Percentiles rank a stretch among this genome's conserved stretches.
Evolutionary conservation across 2,329 filamentous ascomycete species (phyloP).

Genomic region (Tricladium varicosporioides): DNA sequence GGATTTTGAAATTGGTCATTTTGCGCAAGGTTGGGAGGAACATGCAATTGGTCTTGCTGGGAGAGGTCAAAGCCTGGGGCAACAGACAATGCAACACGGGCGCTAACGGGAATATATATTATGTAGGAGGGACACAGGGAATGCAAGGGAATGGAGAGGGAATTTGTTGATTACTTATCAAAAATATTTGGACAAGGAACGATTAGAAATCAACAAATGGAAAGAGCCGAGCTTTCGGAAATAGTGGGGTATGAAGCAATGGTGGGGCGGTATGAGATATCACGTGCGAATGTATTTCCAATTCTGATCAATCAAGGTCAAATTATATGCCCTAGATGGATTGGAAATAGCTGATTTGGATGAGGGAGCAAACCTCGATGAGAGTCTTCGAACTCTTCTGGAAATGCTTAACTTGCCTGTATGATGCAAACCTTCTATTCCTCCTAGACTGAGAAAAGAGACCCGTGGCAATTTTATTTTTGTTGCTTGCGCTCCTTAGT

Average conservation of each 20-base stretch:
- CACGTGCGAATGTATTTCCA: background rate
- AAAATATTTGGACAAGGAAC: slow-evolving; percentile 1
- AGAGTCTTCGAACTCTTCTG: no score
- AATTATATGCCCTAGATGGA: no score
- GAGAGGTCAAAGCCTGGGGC: no score
- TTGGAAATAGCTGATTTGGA: no score
- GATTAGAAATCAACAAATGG: slow-evolving; percentile 23
- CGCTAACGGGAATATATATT: no score
- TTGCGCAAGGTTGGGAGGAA: slow-evolving; percentile 28
- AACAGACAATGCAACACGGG: no score
- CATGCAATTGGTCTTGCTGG: no score
- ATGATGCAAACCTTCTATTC: background rate
- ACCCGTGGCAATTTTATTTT: background rate
- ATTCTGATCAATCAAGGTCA: background rate
- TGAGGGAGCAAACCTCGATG: no score
- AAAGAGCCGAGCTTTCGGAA: slow-evolving; percentile 39
- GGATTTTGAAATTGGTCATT: slow-evolving; percentile 76
- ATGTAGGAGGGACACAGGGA: background rate
- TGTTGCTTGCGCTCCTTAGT: background rate
- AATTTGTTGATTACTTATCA: slow-evolving; percentile 21
- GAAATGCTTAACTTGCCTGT: no score
- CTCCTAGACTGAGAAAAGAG: background rate
- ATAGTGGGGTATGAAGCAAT: background rate
- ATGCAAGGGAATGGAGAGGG: slow-evolving; percentile 1
- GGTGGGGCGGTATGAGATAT: background rate